Conservation (phyloP, 2,329 filamentous ascomycete genomes). For the Chrysoporthe austroafricana region DNA sequence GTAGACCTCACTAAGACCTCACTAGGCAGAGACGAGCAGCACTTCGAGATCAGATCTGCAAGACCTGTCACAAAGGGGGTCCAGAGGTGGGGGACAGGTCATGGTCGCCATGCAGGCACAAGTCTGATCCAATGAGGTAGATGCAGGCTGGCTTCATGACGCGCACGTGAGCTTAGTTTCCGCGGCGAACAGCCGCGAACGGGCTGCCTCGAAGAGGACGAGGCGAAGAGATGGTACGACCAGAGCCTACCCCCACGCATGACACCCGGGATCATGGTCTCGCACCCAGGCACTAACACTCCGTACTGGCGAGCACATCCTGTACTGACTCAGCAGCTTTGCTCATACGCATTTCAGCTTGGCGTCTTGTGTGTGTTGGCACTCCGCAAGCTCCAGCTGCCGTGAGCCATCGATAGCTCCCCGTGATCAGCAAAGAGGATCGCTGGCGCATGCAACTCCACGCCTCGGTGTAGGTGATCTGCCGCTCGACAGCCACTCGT, state of each 20-base stretch:
- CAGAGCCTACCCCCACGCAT: background rate
- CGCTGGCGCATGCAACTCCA: conserved; percentile 5
- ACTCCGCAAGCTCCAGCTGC: background rate
- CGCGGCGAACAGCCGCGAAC: background rate
- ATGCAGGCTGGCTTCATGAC: background rate
- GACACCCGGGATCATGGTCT: background rate
- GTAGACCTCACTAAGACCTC: background rate
- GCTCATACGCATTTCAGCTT: background rate
- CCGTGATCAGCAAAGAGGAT: background rate
- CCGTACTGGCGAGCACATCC: background rate
- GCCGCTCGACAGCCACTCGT: background rate
- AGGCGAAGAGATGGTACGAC: background rate
- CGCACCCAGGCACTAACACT: too few species aligned
- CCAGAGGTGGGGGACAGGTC: background rate
- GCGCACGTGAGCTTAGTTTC: conserved; percentile 1
- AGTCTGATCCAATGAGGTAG: background rate
- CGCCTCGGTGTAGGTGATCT: background rate
- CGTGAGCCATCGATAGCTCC: background rate
- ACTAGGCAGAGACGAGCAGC: background rate
- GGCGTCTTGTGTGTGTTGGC: background rate
- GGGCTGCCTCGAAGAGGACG: background rate
- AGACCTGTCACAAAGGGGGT: background rate
- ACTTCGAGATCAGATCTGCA: background rate
- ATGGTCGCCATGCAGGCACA: background rate
- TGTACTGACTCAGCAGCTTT: background rate